These are phyloP conservation scores for Medicago truncatula DNA, from an alignment of 306 rosid species.

Conservation along the genomic window MtrunA17r5.0-ANR NC_053044.1:27059501-27060000, in stretches of 20 bases:
- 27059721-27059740: constrained; percentile 48
- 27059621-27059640: no score
- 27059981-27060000: constrained; percentile 81
- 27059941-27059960: not conserved
- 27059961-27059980: constrained; percentile 82
- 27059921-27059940: no score
- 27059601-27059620: no score
- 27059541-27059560: not conserved
- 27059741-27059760: constrained; percentile 73
- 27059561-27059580: no score
- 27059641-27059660: no score
- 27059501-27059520: constrained; percentile 65
- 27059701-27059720: constrained; percentile 57
- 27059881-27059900: constrained; percentile 75
- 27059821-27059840: constrained; percentile 72
- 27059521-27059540: constrained; percentile 63
- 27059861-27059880: constrained; percentile 70
- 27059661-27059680: constrained; percentile 32
- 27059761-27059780: constrained; percentile 65
- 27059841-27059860: constrained; percentile 70
- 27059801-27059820: constrained; percentile 66
- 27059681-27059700: constrained; percentile 8
- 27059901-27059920: not conserved
- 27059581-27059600: no score
- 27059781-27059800: constrained; percentile 85